A percentile compares a stretch with the other conserved stretches of the same genome.
Conservation (phyloP, 805 yeast genomes). For the Zygosaccharomyces pseudorouxii region DNA sequence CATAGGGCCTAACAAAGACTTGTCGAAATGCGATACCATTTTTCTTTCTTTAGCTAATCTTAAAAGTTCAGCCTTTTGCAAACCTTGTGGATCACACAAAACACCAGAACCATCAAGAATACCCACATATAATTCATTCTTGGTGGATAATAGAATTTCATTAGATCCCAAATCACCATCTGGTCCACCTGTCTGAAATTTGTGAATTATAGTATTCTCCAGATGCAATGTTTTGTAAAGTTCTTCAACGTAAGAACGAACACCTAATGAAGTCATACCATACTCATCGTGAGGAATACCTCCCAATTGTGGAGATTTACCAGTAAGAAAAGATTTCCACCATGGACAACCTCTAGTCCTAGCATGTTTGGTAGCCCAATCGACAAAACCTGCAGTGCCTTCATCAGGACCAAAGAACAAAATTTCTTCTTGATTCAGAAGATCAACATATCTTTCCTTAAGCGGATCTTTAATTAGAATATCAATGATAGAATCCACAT, state of each 20-base stretch:
- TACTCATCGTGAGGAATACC: constrained; percentile 98
- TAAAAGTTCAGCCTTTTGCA: constrained; percentile 71
- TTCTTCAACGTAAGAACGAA: constrained; percentile 84
- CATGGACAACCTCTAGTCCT: constrained; percentile 87
- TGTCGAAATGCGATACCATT: constrained; percentile 69
- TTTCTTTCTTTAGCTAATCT: constrained; percentile 73
- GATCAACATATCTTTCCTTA: constrained; percentile 79
- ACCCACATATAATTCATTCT: constrained; percentile 76
- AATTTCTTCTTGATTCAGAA: constrained; percentile 80
- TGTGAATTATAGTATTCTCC: constrained; percentile 53
- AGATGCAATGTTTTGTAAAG: constrained; percentile 75
- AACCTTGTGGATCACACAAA: constrained; percentile 84
- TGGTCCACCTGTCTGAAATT: constrained; percentile 98
- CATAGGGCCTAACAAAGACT: constrained; percentile 55
- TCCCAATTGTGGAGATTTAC: constrained; percentile 85
- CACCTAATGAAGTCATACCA: constrained; percentile 96
- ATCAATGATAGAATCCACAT: constrained; percentile 87
- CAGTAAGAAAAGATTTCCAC: constrained; percentile 99
- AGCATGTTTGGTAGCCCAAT: constrained; percentile 97
- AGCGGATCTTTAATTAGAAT: constrained; percentile 74
- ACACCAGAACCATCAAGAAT: constrained; percentile 96
- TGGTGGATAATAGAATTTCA: constrained; percentile 78
- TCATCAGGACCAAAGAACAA: constrained; percentile 99
- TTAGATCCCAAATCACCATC: constrained; percentile 97
- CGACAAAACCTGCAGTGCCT: constrained; percentile 91